phyloP scores from a whole-genome alignment of 2,329 filamentous ascomycete species.

The Alternaria sp. region DNA sequence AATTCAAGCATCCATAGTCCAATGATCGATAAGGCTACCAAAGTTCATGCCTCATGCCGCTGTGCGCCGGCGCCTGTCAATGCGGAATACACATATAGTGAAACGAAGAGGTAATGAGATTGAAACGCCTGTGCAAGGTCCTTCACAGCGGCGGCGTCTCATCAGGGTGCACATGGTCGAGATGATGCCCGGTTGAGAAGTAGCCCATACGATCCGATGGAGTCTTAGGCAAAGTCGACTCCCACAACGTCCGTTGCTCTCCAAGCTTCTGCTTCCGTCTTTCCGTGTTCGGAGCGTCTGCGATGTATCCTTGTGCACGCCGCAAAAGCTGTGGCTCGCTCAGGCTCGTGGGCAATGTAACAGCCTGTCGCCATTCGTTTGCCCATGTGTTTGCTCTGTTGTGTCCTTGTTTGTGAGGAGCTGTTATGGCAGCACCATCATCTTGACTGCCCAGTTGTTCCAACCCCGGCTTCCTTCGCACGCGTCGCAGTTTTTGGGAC shows the following conservation, averaged over 20 bases:
- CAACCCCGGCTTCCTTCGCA: conserved; percentile 26
- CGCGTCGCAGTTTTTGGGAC: conserved; percentile 25
- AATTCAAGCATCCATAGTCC: not conserved
- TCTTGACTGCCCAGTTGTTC: conserved; percentile 23
- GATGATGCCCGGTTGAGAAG: conserved; percentile 12
- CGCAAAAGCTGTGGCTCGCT: conserved; percentile 15
- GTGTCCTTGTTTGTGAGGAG: conserved; percentile 12
- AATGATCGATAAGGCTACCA: not conserved
- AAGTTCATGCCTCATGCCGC: not conserved
- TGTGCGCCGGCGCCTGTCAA: conserved; percentile 7
- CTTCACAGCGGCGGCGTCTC: not conserved
- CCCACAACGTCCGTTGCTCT: conserved; percentile 30
- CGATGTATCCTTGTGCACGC: conserved; percentile 11
- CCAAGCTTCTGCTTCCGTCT: conserved; percentile 14
- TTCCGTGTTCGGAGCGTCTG: conserved; percentile 9
- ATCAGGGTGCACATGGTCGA: conserved; percentile 12
- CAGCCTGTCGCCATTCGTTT: conserved; percentile 15
- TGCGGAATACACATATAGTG: conserved; percentile 1
- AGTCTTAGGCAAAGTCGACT: conserved; percentile 29
- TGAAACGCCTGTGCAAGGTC: not conserved
- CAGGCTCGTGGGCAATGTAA: conserved; percentile 4
- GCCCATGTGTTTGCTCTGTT: conserved; percentile 16
- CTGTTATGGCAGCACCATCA: conserved; percentile 12
- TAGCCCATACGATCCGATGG: conserved; percentile 16
- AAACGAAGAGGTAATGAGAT: conserved; percentile 1